Percentiles rank a stretch among this genome's conserved stretches.
These are phyloP conservation scores for Brassica balearica DNA, from an alignment of 441 rosid genomes.

Conservation along the genomic window DNA sequence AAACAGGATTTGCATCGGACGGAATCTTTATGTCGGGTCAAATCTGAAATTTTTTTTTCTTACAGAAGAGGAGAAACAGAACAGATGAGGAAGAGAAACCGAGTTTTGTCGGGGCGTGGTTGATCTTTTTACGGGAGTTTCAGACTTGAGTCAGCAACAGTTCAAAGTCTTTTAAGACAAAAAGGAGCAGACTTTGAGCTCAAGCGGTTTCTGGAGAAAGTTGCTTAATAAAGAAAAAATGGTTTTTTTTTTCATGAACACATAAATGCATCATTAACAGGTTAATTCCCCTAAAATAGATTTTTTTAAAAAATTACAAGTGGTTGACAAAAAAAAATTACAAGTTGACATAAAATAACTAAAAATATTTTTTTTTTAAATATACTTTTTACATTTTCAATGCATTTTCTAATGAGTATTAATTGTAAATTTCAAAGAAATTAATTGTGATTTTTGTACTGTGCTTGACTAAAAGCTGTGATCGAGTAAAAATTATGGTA, in stretches of 20 bases:
- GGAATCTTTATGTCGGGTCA: slow-evolving; percentile 17
- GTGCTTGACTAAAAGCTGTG: too few species aligned
- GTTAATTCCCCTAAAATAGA: not conserved
- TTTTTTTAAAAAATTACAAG: too few species aligned
- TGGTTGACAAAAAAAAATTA: not conserved
- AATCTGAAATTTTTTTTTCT: not conserved
- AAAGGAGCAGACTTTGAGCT: slow-evolving; percentile 37
- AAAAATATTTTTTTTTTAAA: too few species aligned
- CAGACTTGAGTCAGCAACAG: slow-evolving; percentile 45
- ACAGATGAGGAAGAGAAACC: slow-evolving; percentile 28
- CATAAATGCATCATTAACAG: not conserved
- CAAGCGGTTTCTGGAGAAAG: slow-evolving; percentile 32
- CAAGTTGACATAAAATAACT: slow-evolving; percentile 30
- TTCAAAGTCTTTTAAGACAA: slow-evolving; percentile 40
- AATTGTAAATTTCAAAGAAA: too few species aligned
- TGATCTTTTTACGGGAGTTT: slow-evolving; percentile 34
- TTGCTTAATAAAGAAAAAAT: slow-evolving; percentile 30
- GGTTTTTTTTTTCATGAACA: slow-evolving; percentile 3
- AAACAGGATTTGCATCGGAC: slow-evolving; percentile 36
- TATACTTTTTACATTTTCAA: too few species aligned
- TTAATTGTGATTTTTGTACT: too few species aligned
- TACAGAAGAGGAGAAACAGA: slow-evolving; percentile 30
- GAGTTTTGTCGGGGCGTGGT: slow-evolving; percentile 9
- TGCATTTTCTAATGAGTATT: too few species aligned
- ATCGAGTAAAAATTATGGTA: too few species aligned